Evolutionary conservation across 2,329 filamentous ascomycete species (phyloP), one percentile per base, ranked within the genome.

Genomic region (Aschersonia sp.): DNA sequence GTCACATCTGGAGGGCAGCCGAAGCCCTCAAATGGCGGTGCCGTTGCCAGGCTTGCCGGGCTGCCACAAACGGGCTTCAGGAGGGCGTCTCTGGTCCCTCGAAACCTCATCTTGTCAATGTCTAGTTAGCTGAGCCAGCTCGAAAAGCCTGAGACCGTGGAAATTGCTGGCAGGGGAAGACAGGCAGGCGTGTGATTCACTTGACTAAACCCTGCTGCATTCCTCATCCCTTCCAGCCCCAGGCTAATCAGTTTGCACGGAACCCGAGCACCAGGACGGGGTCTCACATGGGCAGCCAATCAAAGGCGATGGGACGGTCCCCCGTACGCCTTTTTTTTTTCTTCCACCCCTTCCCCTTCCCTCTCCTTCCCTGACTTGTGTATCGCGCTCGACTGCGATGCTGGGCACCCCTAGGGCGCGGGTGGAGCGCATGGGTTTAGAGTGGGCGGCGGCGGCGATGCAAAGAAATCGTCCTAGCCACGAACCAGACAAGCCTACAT

Each of bases 91-190:
- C 40, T n/a, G 40, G n/a, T 11, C 7, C n/a, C 35, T 37, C 7
- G 40, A 11, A 11, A 11, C 11, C 9, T 7, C 40, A 42, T 42
- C 35, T 14, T 9, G 40, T 42, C 9, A 9, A 6, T 42, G 10
- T 37, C 35, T 37, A 12, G 35, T 14, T 14, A 14, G 14, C 14
- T 14, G 14, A 14, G 4, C 12, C 35, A 37, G 8, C 8, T 37
- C 35, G 8, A 37, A n/a, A 42, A n/a, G 35, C 30, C 44, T 52
- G 51, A 52, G 12, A 52, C 49, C 40, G 51, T 50, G 49, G 51
- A 52, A 50, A 52, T 52, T 51, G 43, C 42, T 10, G 30, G 11
- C 44, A 46, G 42, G 49, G 42, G 42, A 43, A 30, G 5, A 41
- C 37, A 41, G 22, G 22, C 22, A 42, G 42, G 7, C 30, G 46